Evolutionary conservation across 1,284 basidiomycete species (phyloP).

Genomic region (Caloboletus inedulis): DNA sequence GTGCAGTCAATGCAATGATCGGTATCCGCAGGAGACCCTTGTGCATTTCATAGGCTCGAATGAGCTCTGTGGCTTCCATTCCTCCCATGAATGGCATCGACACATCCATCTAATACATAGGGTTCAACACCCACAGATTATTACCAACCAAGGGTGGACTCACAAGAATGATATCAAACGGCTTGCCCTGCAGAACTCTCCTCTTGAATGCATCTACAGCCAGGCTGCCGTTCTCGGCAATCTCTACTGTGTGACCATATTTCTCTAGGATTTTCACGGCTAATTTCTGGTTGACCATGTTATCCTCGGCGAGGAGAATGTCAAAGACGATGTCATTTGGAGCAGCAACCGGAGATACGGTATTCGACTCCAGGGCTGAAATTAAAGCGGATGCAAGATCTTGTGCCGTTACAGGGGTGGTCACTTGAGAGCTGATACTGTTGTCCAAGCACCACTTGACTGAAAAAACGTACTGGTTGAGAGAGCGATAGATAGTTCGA

Average conservation of each 20-base stretch:
- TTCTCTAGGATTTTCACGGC: constrained; percentile 98
- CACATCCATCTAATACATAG: constrained; percentile 81
- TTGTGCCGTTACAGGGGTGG: constrained; percentile 85
- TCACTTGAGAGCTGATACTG: constrained; percentile 87
- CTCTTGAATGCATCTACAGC: constrained; percentile 88
- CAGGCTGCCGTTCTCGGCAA: constrained; percentile 95
- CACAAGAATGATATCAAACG: constrained; percentile 86
- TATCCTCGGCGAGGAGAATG: constrained; percentile 97
- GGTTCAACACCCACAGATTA: background rate
- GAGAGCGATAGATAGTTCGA: background rate
- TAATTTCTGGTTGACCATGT: constrained; percentile 95
- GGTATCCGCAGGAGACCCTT: constrained; percentile 75
- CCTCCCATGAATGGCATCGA: constrained; percentile 98
- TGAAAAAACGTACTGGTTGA: constrained; percentile 31
- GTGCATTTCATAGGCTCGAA: constrained; percentile 78
- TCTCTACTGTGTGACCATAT: constrained; percentile 94
- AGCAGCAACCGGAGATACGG: constrained; percentile 75
- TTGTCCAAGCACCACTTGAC: constrained; percentile 92
- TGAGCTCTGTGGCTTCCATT: constrained; percentile 85
- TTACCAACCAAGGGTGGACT: constrained; percentile 28
- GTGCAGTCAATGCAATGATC: constrained; percentile 94
- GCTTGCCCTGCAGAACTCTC: constrained; percentile 64
- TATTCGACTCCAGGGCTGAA: constrained; percentile 91
- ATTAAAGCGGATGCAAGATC: constrained; percentile 92
- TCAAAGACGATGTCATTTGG: constrained; percentile 86